Base-by-base conservation (phyloP, 257 asterid species). In the Capsicum rhomboideum region DNA sequence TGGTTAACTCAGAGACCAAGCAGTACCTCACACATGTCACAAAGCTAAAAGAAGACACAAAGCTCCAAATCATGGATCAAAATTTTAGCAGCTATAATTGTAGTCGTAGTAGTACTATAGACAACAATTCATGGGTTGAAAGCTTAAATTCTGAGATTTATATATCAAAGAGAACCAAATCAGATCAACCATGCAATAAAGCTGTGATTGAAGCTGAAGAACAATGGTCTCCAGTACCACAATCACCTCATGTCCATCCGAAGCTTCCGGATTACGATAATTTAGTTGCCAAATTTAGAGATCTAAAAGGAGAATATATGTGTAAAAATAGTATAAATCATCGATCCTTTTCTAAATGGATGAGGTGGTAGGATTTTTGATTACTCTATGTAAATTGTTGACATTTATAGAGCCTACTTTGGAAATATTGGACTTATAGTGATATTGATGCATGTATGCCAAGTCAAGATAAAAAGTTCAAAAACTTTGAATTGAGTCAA, bases 231-330 rank as follows among this genome's bases (percentile, higher is more conserved):
- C 67, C 3, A 28, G 10, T 50, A 66, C 3, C 23, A 16, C 75
- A 67, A 67, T 67, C 50, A 0, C 77, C 26, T 67, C 83, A 87
- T 17, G 85, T 83, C 40, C 86, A 83, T 29, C 88, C 84, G n/a
- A 85, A 83, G 82, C 88, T 85, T 64, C 90, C 82, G 0, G 84
- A 87, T 26, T 85, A 83, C 16, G 86, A 88, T 23, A 63, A 80
- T 2, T 64, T 88, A 66, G 84, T 85, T 54, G 6, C 55, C 31
- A 78, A 58, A 34, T 83, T 83, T 34, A 54, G 9, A 79, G 82
- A 83, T 75, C 56, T 80, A 6, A 85, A 88, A 63, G 77, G 55
- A 34, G 68, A 84, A 18, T 23, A 49, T 37, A 42, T 55, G 75
- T 77, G 71, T 12, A 21, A 80, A 14, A 71, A 34, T 61, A 28